phyloP scores from a whole-genome alignment of 1,139 yeast species.

The Magnusiomyces magnusii region DNA sequence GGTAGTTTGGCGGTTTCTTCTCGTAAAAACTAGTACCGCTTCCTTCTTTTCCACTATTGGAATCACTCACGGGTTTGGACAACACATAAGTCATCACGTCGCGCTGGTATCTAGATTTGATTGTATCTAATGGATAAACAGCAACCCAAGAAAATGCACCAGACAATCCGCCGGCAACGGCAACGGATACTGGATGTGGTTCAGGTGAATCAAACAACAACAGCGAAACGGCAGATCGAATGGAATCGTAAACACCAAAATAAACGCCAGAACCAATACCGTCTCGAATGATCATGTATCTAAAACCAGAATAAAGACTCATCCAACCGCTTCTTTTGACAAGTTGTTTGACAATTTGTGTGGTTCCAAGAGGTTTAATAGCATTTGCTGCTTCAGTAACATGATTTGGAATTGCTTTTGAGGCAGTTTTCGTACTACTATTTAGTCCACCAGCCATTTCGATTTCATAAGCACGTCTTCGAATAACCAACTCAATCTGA shows the following conservation, averaged over 20 bases:
- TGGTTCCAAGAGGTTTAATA: constrained; percentile 32
- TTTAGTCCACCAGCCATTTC: too few relatives aligned
- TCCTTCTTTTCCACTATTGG: constrained; percentile 14
- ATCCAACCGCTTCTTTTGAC: constrained; percentile 48
- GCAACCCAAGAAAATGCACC: constrained; percentile 68
- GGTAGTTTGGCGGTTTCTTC: constrained; percentile 12
- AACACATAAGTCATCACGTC: constrained; percentile 55
- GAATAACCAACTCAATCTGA: constrained; percentile 49
- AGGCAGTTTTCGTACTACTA: too few relatives aligned
- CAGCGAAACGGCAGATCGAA: constrained; percentile 37
- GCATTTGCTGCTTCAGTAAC: background rate
- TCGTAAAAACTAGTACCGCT: constrained; percentile 20
- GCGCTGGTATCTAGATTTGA: constrained; percentile 65
- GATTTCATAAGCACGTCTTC: constrained; percentile 35
- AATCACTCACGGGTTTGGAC: constrained; percentile 31
- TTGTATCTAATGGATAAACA: constrained; percentile 74
- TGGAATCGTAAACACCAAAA: constrained; percentile 66
- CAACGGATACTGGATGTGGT: constrained; percentile 37
- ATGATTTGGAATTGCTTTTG: background rate
- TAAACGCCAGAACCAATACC: constrained; percentile 65
- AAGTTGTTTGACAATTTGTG: constrained; percentile 46
- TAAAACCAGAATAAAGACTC: constrained; percentile 69
- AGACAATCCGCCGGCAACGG: constrained; percentile 71
- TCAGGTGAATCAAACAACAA: constrained; percentile 29
- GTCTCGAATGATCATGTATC: constrained; percentile 59